These are phyloP conservation scores for Vicia villosa DNA, from an alignment of 306 rosid species.

Conservation along the genomic window DNA sequence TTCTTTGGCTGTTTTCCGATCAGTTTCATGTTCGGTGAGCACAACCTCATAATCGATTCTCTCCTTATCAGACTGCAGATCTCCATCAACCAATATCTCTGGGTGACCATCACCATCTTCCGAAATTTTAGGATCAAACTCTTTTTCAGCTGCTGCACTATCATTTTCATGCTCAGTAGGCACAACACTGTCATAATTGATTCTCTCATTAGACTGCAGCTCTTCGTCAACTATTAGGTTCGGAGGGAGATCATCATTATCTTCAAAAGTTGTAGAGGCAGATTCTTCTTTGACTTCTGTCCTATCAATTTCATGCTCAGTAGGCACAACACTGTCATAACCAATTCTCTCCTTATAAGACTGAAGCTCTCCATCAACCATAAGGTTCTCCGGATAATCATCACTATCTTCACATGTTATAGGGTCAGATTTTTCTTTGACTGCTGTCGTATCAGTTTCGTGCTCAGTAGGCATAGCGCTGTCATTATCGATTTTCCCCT, in stretches of 20 bases:
- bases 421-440: constrained; percentile 48
- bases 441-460: constrained; percentile 40
- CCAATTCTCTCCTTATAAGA: constrained; percentile 31
- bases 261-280: constrained; percentile 41
- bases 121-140: constrained; percentile 39
- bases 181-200: constrained; percentile 37
- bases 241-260: constrained; percentile 44
- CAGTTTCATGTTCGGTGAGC: constrained; percentile 48
- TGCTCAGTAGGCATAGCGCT: constrained; percentile 44
- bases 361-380: constrained; percentile 47
- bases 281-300: constrained; percentile 48
- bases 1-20: constrained; percentile 42
- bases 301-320: constrained; percentile 47
- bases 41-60: constrained; percentile 37
- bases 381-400: constrained; percentile 44
- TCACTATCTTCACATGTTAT: constrained; percentile 46
- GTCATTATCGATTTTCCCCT: constrained; percentile 33
- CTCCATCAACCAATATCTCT: constrained; percentile 45
- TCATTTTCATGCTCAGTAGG: constrained; percentile 48
- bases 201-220: constrained; percentile 39
- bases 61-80: constrained; percentile 41
- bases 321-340: constrained; percentile 39
- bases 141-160: constrained; percentile 44
- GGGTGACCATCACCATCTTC: constrained; percentile 50
- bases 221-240: constrained; percentile 44